Percentiles rank a stretch among this genome's conserved stretches.
phyloP scores from a whole-genome alignment of 768 basidiomycete species.

The Russula olivacea region DNA sequence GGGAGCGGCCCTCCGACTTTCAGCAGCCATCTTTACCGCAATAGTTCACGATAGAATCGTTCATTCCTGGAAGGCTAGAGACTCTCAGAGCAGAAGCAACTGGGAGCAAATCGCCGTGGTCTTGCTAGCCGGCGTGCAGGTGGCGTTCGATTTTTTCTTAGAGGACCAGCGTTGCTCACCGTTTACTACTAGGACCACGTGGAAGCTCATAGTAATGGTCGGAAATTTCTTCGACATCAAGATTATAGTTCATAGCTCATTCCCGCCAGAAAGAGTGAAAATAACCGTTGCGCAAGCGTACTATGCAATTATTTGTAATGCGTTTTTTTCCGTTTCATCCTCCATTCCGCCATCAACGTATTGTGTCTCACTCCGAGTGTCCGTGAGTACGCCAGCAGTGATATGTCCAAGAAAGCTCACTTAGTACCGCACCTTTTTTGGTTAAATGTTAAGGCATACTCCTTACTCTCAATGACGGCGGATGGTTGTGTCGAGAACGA shows the following conservation, averaged over 20 bases:
- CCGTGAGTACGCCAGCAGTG: slow-evolving; percentile 14
- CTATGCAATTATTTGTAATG: slow-evolving; percentile 21
- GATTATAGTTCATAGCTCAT: neutral
- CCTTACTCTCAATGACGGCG: slow-evolving; percentile 21
- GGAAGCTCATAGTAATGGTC: slow-evolving; percentile 18
- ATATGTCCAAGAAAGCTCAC: neutral
- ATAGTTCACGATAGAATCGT: slow-evolving; percentile 18
- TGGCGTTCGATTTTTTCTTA: neutral
- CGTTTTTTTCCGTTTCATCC: slow-evolving; percentile 15
- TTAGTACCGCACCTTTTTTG: neutral
- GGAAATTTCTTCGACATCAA: neutral
- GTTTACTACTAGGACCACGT: slow-evolving; percentile 17
- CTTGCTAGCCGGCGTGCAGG: slow-evolving; percentile 23
- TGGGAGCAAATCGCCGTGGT: slow-evolving; percentile 22
- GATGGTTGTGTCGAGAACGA: slow-evolving; percentile 21
- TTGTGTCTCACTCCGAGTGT: slow-evolving; percentile 16
- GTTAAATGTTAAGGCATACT: slow-evolving; percentile 10
- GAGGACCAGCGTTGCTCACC: neutral
- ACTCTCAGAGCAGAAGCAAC: neutral
- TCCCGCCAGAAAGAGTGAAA: slow-evolving; percentile 17
- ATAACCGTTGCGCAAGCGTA: slow-evolving; percentile 21
- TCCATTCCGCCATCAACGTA: slow-evolving; percentile 3
- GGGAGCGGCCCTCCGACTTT: slow-evolving; percentile 19
- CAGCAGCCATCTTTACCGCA: slow-evolving; percentile 17
- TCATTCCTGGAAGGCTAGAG: slow-evolving; percentile 1